Conservation (phyloP, 2,329 filamentous ascomycete genomes). For the Trichophyton benhamiae region DNA sequence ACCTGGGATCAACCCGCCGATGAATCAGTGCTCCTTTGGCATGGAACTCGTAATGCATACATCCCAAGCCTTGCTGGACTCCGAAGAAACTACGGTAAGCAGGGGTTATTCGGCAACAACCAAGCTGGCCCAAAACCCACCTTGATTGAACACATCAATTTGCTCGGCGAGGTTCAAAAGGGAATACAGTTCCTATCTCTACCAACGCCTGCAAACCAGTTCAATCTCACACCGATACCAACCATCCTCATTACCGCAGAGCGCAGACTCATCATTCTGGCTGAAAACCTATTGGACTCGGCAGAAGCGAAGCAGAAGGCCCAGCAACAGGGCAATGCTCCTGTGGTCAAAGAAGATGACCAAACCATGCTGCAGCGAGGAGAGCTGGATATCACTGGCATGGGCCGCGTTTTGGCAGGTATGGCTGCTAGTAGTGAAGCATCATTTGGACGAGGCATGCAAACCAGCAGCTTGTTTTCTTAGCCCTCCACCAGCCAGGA, state of each 20-base stretch:
- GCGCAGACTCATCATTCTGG: slow-evolving; percentile 29
- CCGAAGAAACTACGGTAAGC: slow-evolving; percentile 31
- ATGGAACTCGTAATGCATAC: slow-evolving; percentile 29
- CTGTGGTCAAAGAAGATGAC: not conserved
- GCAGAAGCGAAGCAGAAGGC: slow-evolving; percentile 9
- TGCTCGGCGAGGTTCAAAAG: slow-evolving; percentile 32
- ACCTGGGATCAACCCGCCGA: slow-evolving; percentile 28
- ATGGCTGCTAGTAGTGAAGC: slow-evolving; percentile 27
- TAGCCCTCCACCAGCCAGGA: not conserved
- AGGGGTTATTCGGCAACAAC: slow-evolving; percentile 29
- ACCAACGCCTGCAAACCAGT: slow-evolving; percentile 14
- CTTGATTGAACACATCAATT: slow-evolving; percentile 26
- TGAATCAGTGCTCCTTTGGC: slow-evolving; percentile 34
- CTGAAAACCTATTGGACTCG: slow-evolving; percentile 21
- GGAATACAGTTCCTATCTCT: slow-evolving; percentile 27
- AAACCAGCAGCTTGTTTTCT: not conserved
- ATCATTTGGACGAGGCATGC: slow-evolving; percentile 20
- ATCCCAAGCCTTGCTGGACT: slow-evolving; percentile 34
- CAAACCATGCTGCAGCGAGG: slow-evolving; percentile 26
- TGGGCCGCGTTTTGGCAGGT: slow-evolving; percentile 35
- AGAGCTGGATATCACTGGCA: slow-evolving; percentile 36
- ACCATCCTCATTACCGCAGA: slow-evolving; percentile 33
- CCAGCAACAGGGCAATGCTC: slow-evolving; percentile 2
- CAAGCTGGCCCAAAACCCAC: slow-evolving; percentile 29
- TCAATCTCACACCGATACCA: slow-evolving; percentile 14